Evolutionary conservation across 2,329 filamentous ascomycete species (phyloP), one percentile per base, ranked within the genome.

Genomic region (Aspergillus udagawae): DNA sequence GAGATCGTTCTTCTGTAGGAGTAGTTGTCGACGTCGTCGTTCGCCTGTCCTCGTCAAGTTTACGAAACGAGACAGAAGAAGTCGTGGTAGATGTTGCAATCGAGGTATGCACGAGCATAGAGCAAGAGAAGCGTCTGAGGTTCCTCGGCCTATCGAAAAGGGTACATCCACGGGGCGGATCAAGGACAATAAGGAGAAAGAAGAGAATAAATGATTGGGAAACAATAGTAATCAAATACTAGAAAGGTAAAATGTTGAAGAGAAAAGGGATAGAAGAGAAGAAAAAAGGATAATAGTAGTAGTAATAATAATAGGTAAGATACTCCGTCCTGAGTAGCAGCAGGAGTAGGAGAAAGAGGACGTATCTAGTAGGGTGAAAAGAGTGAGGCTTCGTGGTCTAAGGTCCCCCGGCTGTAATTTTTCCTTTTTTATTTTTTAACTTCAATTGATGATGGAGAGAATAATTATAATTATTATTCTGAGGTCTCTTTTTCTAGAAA

Each of bases 231-330:
- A 54, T 54, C 54, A 54, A 52, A 58, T 48, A 44, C 27, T 55
- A 60, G 53, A 51, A 57, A 62, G 57, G 58, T 51, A 56, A 60
- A 59, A 64, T 58, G 59, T 60, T 58, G 59, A 64, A 57, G 51
- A 67, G 58, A 57, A 58, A 21, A 35, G 29, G 52, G n/a, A 53
- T 28, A 23, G 29, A 49, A 25, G 21, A 52, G 35, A 49, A 53
- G 29, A 32, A 49, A 27, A 25, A 41, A 38, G 38, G 47, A 25
- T 41, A 54, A 23, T 25, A 20, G 45, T 6, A 38, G 6, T 35
- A 21, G 21, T 23, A 52, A 53, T 51, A 58, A 38, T 35, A 47
- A 55, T 29, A 59, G 49, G 44, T 38, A 52, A 23, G 45, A 51
- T 42, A 54, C 59, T 65, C 65, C 64, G 65, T 63, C 64, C 55